A percentile compares a stretch with the other conserved stretches of the same genome.
These are phyloP conservation scores for Ochromonas danica DNA, from an alignment of 108 stramenopile genomes.

Conservation along the genomic window DNA sequence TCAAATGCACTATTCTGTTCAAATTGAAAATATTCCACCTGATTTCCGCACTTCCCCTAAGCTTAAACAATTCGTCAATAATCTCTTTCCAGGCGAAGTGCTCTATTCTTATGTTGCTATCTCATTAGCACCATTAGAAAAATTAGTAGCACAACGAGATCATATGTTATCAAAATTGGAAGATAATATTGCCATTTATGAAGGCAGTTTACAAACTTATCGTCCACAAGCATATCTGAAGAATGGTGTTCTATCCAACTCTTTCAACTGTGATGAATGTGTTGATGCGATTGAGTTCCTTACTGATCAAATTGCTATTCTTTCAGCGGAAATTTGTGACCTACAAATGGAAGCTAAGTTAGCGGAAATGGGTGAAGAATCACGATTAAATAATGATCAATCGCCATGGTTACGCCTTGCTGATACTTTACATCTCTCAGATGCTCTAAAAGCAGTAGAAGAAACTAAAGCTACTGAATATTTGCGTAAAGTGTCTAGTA, in stretches of 20 bases:
- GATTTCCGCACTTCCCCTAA: not conserved
- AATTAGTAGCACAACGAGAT: conserved; percentile 4
- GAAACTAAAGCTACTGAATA: too few relatives aligned
- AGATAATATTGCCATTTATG: not conserved
- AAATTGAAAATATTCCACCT: conserved; percentile 27
- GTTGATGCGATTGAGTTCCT: conserved; percentile 10
- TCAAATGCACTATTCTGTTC: conserved; percentile 27
- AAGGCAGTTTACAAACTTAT: not conserved
- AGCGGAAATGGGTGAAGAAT: too few relatives aligned
- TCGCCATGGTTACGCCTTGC: not conserved
- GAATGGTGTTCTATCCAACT: too few relatives aligned
- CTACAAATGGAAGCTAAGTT: conserved; percentile 17
- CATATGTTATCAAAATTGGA: not conserved
- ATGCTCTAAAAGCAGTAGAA: too few relatives aligned
- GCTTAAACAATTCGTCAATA: not conserved
- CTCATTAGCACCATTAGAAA: not conserved
- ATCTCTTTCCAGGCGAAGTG: conserved; percentile 24
- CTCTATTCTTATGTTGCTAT: not conserved
- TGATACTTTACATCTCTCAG: too few relatives aligned
- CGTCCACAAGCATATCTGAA: not conserved
- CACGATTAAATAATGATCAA: not conserved
- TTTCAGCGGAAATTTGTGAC: not conserved
- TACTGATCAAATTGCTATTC: conserved; percentile 6
- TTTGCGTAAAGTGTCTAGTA: too few relatives aligned
- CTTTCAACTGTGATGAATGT: not conserved